Conservation (phyloP, 2,329 filamentous ascomycete species). For the Clarireedia paspali region DNA sequence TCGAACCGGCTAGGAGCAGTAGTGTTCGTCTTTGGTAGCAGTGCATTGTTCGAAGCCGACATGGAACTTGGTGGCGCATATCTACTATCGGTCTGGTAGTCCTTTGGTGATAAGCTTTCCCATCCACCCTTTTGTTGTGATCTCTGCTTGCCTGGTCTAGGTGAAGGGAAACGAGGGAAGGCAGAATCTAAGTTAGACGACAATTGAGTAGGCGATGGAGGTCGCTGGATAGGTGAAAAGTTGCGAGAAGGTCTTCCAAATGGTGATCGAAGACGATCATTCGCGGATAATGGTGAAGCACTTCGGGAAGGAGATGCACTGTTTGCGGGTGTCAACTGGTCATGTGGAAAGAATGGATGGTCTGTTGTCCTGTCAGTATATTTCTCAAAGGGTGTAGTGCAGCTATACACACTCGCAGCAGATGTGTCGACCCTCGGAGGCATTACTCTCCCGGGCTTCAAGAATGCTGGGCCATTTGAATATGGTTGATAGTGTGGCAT, state of each 20-base stretch:
- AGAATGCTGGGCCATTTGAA: conserved; percentile 19
- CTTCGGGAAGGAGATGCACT: conserved; percentile 50
- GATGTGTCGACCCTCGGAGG: conserved; percentile 44
- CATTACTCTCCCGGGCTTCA: conserved; percentile 34
- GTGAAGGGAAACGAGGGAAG: conserved; percentile 45
- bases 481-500: conserved; percentile 17
- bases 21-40: conserved; percentile 56
- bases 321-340: conserved; percentile 55
- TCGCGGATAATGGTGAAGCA: conserved; percentile 55
- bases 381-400: neutral
- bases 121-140: conserved; percentile 11
- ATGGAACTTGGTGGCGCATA: conserved; percentile 44
- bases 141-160: conserved; percentile 26
- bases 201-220: conserved; percentile 36
- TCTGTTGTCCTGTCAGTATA: conserved; percentile 34
- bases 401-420: conserved; percentile 41
- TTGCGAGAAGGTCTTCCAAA: conserved; percentile 29
- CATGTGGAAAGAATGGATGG: conserved; percentile 44
- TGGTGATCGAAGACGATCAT: conserved; percentile 37
- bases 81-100: conserved; percentile 31
- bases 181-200: conserved; percentile 41
- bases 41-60: conserved; percentile 32
- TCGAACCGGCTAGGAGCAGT: conserved; percentile 63
- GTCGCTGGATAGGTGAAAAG: conserved; percentile 32
- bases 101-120: conserved; percentile 11